Evolutionary conservation across 2,329 filamentous ascomycete species (phyloP).

Genomic region (Macroventuria anomochaeta): DNA sequence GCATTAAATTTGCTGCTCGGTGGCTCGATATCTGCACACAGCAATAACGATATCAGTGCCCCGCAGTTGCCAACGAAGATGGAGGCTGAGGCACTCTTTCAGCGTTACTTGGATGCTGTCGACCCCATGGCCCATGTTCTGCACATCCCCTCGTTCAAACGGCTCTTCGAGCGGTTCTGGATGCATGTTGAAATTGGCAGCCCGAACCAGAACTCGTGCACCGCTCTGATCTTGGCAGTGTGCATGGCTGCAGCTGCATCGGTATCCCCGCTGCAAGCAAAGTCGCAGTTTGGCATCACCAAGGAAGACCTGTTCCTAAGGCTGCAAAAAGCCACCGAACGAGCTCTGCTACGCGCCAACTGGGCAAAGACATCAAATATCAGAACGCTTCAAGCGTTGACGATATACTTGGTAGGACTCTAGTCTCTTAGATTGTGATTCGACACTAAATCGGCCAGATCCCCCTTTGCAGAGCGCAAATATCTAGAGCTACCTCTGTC

Average conservation of each 20-base stretch:
- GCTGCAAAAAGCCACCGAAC: conserved; percentile 47
- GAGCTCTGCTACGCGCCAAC: conserved; percentile 45
- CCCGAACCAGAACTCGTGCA: conserved; percentile 46
- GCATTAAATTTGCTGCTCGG: conserved; percentile 46
- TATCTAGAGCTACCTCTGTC: conserved; percentile 48
- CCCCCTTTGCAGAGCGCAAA: conserved; percentile 47
- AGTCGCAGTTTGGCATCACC: conserved; percentile 48
- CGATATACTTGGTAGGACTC: conserved; percentile 44
- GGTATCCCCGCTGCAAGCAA: conserved; percentile 47
- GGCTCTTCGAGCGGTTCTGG: conserved; percentile 48
- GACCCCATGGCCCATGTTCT: conserved; percentile 49
- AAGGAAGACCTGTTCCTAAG: conserved; percentile 47
- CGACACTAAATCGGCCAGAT: conserved; percentile 34
- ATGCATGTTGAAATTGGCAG: conserved; percentile 46
- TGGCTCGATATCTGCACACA: conserved; percentile 37
- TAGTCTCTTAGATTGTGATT: background rate
- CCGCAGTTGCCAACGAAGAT: conserved; percentile 45
- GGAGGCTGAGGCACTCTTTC: conserved; percentile 45
- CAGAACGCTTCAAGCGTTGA: conserved; percentile 46
- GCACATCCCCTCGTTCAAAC: conserved; percentile 47
- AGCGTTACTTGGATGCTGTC: conserved; percentile 46
- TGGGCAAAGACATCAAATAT: conserved; percentile 50
- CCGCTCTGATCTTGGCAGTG: conserved; percentile 45
- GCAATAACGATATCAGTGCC: conserved; percentile 38
- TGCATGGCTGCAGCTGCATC: conserved; percentile 49